Base-by-base conservation (phyloP, 306 rosid genomes). In the Gynostemma pentaphyllum region DNA sequence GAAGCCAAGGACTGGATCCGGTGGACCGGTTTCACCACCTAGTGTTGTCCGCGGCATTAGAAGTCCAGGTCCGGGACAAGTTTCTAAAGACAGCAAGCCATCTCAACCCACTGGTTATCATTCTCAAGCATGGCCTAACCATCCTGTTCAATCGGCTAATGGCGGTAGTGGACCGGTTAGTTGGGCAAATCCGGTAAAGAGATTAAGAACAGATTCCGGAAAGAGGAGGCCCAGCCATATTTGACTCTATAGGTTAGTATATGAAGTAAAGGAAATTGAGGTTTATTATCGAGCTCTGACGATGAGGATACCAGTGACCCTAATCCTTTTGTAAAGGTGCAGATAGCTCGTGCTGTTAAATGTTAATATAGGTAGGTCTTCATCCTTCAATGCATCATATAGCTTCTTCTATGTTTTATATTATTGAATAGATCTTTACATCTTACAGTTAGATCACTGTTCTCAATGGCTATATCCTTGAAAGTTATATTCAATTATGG, bases 161-260 rank as follows among this genome's bases (percentile, higher is more conserved):
- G 89, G 83, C 29, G 70, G 84, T 18, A 81, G 77, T 0, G 82
- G 85, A 24, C 79, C 83, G 5, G 83, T 78, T 37, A 86, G 96
- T 30, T 92, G 98, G 98, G 94, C 95, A 29, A 92, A 84, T 29
- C 94, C 96, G 0, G 96, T 86, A 28, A 92, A 92, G 84, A 80
- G 95, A 54, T 63, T 74, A 5, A 88, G 98, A 71, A 82, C 98
- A 9, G 96, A 85, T 84, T 76, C 85, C 10, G 96, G 96, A 69
- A 92, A 92, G 85, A 86, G 98, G 80, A 84, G 96, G 71, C 96
- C 95, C 3, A 88, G 83, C 80, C 98, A 88, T 78, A 72, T 72
- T 66, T 88, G 81, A 82, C 68, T 73, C 65, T 66, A 54, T 44
- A 29, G 62, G 46, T 66, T 75, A 75, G 60, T 66, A 39, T 21